phyloP scores from a whole-genome alignment of 2,329 filamentous ascomycete species.

The Metarhizium humberi region DNA sequence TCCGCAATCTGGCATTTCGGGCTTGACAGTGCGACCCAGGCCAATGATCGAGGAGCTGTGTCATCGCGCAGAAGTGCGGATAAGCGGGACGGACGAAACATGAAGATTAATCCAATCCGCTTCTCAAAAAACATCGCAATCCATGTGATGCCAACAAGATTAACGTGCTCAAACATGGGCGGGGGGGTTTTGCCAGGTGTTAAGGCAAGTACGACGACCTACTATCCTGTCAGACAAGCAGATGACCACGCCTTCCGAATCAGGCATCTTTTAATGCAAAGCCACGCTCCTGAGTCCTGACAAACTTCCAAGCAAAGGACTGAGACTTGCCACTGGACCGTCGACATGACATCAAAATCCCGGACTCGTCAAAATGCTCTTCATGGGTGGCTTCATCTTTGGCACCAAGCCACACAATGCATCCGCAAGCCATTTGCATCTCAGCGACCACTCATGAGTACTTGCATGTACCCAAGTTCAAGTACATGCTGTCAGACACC shows the following conservation, averaged over 20 bases:
- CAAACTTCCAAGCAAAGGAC: background rate
- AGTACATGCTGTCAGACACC: too few relatives aligned
- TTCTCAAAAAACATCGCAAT: background rate
- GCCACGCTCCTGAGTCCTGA: background rate
- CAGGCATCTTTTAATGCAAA: background rate
- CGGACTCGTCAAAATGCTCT: too few relatives aligned
- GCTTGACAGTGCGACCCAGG: background rate
- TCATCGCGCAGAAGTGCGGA: background rate
- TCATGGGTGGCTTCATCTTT: background rate
- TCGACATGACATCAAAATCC: too few relatives aligned
- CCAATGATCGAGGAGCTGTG: background rate
- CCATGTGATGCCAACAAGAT: background rate
- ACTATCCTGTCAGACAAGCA: background rate
- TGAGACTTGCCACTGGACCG: background rate
- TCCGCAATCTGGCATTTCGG: background rate
- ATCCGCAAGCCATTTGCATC: too few relatives aligned
- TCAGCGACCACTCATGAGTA: too few relatives aligned
- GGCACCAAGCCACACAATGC: too few relatives aligned
- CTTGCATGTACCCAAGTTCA: too few relatives aligned
- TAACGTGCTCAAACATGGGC: background rate
- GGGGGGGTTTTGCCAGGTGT: background rate
- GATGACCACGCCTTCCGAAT: background rate
- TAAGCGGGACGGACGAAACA: background rate
- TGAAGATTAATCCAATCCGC: background rate
- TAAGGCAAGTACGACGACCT: too few relatives aligned